Percentiles rank a stretch among this genome's conserved stretches.
Conservation (phyloP, 2,329 filamentous ascomycete species). For the Aspergillus bombycis region DNA sequence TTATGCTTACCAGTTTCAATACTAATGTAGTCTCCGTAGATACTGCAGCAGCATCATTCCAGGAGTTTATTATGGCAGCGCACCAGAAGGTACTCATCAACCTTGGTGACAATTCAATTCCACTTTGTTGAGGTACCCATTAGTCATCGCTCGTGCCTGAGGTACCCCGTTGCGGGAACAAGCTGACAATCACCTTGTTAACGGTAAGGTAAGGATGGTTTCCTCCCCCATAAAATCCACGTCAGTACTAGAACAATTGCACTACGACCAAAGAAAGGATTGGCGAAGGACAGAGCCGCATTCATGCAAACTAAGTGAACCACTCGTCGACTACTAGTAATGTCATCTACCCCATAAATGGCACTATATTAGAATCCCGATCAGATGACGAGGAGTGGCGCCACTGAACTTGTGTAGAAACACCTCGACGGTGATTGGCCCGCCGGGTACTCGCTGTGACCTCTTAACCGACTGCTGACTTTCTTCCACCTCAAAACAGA, state of each 20-base stretch:
- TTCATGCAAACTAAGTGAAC: not conserved
- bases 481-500: constrained; percentile 28
- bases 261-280: not conserved
- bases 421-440: constrained; percentile 42
- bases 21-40: too few relatives aligned
- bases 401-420: constrained; percentile 42
- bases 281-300: not conserved
- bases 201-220: not conserved
- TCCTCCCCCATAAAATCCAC: not conserved
- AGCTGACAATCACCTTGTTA: not conserved
- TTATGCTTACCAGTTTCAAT: too few relatives aligned
- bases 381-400: constrained; percentile 27
- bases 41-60: not conserved
- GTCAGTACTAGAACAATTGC: not conserved
- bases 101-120: not conserved
- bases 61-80: not conserved
- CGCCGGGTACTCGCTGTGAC: constrained; percentile 22
- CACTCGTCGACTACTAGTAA: not conserved
- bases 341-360: not conserved
- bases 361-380: not conserved
- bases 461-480: constrained; percentile 31
- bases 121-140: not conserved
- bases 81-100: not conserved
- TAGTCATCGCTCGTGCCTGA: not conserved
- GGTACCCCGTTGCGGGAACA: not conserved